Percentiles rank a stretch among this genome's conserved stretches.
Evolutionary conservation across 1,284 basidiomycete species (phyloP).

Genomic region (Ceratobasidium sp.): DNA sequence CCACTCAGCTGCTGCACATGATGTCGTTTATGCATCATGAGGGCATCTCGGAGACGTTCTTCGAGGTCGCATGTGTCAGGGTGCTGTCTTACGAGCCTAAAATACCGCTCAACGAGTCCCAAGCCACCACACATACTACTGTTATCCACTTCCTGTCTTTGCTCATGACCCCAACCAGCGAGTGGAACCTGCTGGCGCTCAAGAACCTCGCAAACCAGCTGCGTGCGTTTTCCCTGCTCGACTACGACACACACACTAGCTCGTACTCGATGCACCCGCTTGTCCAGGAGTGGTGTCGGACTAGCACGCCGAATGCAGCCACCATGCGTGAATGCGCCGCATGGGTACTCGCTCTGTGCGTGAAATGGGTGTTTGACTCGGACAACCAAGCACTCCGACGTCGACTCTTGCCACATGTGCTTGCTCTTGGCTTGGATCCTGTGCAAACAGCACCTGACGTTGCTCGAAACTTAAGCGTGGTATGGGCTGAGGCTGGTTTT

Average conservation of each 20-base stretch:
- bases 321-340: not conserved
- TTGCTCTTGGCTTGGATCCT: not conserved
- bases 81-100: not conserved
- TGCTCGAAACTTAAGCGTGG: not conserved
- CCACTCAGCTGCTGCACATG: not conserved
- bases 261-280: slow-evolving; percentile 11
- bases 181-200: too few species aligned
- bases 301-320: not conserved
- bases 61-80: not conserved
- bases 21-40: slow-evolving; percentile 13
- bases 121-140: too few species aligned
- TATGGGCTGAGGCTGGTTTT: not conserved
- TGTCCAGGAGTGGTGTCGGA: slow-evolving; percentile 8
- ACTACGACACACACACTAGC: not conserved
- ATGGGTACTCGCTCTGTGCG: slow-evolving; percentile 11
- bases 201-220: too few species aligned
- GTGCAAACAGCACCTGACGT: not conserved
- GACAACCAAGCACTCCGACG: slow-evolving; percentile 2
- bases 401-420: slow-evolving; percentile 4
- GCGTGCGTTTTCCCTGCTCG: too few species aligned
- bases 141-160: too few species aligned
- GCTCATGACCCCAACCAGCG: too few species aligned
- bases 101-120: not conserved
- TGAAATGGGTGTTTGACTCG: not conserved
- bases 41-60: not conserved